Evolutionary conservation across 805 yeast species (phyloP), one percentile per base, ranked within the genome.

Genomic region (Grigorovia jiainica): DNA sequence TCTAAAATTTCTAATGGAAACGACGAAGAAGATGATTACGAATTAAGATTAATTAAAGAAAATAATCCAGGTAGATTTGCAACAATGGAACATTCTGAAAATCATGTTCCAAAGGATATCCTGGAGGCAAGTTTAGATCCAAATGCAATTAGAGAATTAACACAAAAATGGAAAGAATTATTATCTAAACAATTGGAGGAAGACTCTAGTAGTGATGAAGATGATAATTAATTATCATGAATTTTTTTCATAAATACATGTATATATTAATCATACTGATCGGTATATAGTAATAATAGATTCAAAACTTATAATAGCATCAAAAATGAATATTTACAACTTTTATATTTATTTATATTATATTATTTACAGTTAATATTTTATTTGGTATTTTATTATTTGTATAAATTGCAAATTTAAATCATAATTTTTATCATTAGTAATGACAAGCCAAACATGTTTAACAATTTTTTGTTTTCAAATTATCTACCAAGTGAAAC

Each of bases 101-200:
- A 80, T 58, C 89, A 85, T 54, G 95, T 92, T 2, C 99, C 99
- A 0, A 70, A 74, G 40, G 99, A 92, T 54, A 77, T 92, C 17
- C 82, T 92, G 4, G 92, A 87, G 57, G 95, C 96, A 2, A 71
- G 84, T 27, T 53, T 77, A 51, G 79, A 82, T 50, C 73, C 89
- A 0, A 68, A 71, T 17, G 73, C 82, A 0, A 80, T 87, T 73
- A 78, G 75, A 10, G 87, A 82, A 39, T 63, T 84, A 47, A 77
- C 83, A 0, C 68, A 68, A 44, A 69, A 76, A 43, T 82, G 87
- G 87, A 57, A 62, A 31, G 70, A 70, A 38, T 44, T 70, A 34
- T 57, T 67, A 34, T 41, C 40, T 2, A 44, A 46, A 45, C 65
- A 61, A 38, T 37, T 53, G 13, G 40, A 49, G 19, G 57, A 57